Evolutionary conservation across 257 asterid genomes (phyloP).

Genomic region (Verbascum thapsus): DNA sequence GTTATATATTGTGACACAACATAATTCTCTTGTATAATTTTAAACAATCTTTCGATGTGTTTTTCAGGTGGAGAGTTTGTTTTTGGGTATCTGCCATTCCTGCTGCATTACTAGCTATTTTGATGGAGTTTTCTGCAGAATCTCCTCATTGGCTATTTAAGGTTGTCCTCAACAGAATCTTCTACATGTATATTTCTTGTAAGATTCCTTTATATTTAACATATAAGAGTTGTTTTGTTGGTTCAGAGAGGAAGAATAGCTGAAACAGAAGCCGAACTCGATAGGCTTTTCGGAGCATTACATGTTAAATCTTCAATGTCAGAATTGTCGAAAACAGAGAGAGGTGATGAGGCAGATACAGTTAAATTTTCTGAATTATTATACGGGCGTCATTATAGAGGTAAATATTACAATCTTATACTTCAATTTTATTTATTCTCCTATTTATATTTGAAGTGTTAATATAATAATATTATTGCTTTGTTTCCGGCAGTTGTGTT

Average conservation of each 20-base stretch:
- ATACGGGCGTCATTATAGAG: constrained; percentile 69
- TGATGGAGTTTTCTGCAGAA: constrained; percentile 81
- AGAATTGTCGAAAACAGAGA: constrained; percentile 71
- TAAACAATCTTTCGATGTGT: constrained; percentile 15
- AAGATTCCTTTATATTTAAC: no score
- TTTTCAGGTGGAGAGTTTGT: constrained; percentile 93
- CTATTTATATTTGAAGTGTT: constrained; percentile 20
- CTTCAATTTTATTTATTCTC: no score
- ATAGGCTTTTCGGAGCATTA: constrained; percentile 76
- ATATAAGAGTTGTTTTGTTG: constrained; percentile 26
- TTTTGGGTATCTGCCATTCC: constrained; percentile 89
- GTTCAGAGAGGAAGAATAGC: constrained; percentile 69
- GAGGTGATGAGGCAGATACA: constrained; percentile 60
- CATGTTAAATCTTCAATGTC: constrained; percentile 80
- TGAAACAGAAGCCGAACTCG: constrained; percentile 79
- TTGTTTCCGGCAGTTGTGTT: constrained; percentile 67
- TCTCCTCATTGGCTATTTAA: constrained; percentile 97
- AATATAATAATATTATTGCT: constrained; percentile 20
- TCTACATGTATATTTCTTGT: no score
- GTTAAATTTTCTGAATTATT: constrained; percentile 68
- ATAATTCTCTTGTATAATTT: no score
- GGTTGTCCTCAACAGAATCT: no score
- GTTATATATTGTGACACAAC: no score
- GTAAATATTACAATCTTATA: no score
- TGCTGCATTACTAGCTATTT: constrained; percentile 73